Percentiles rank a stretch among this genome's conserved stretches.
These are phyloP conservation scores for Podaxis sp. DNA, from an alignment of 768 basidiomycete genomes.

Conservation along the genomic window DNA sequence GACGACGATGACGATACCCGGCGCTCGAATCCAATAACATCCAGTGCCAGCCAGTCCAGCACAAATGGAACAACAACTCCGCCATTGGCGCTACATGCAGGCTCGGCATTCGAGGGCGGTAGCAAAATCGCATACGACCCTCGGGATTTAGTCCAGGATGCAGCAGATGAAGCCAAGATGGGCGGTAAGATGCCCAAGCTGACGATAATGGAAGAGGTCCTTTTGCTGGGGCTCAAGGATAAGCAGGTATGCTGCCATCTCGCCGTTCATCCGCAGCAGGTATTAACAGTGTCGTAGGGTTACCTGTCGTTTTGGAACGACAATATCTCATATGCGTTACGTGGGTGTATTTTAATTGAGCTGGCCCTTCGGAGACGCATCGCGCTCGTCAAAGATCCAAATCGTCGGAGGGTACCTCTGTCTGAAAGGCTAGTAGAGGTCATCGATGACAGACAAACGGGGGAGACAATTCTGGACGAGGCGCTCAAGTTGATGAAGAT, in stretches of 20 bases:
- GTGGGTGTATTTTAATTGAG: conserved; percentile 98
- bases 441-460: conserved; percentile 88
- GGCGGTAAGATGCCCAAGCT: conserved; percentile 80
- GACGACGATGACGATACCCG: conserved; percentile 37
- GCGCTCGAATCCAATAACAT: conserved; percentile 21
- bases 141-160: conserved; percentile 75
- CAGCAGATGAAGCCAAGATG: conserved; percentile 56
- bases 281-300: conserved; percentile 39
- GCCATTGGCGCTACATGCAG: conserved; percentile 52
- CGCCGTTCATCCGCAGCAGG: background rate
- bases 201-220: conserved; percentile 96
- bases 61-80: conserved; percentile 25
- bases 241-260: conserved; percentile 69
- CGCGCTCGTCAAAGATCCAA: conserved; percentile 83
- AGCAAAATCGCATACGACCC: conserved; percentile 93
- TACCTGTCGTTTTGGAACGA: conserved; percentile 99
- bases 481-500: conserved; percentile 93
- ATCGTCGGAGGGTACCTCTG: conserved; percentile 69
- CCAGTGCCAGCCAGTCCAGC: conserved; percentile 12
- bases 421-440: conserved; percentile 89
- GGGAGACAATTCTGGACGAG: conserved; percentile 96
- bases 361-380: conserved; percentile 94
- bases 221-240: conserved; percentile 93
- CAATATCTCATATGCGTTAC: conserved; percentile 97
- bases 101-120: conserved; percentile 83